A percentile compares a stretch with the other conserved stretches of the same genome.
phyloP scores from a whole-genome alignment of 2,329 filamentous ascomycete genomes.

The Penicillium paneum region DNA sequence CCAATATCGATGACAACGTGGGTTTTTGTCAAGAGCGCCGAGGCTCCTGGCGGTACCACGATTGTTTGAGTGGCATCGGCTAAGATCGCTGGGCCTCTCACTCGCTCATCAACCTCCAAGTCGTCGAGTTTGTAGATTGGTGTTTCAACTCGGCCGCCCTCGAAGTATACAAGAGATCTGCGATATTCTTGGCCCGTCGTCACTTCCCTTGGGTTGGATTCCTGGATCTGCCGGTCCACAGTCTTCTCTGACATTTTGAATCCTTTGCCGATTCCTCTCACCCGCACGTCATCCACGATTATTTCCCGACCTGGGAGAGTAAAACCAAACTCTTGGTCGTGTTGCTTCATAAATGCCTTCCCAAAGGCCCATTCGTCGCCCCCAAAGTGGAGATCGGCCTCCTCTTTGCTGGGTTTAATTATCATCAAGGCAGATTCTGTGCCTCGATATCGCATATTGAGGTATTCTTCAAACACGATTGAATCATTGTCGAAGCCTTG shows the following conservation, averaged over 20 bases:
- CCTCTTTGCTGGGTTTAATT: constrained; percentile 20
- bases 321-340: constrained; percentile 91
- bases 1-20: constrained; percentile 40
- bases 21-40: constrained; percentile 36
- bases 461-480: constrained; percentile 83
- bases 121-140: constrained; percentile 79
- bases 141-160: constrained; percentile 72
- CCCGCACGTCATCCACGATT: constrained; percentile 84
- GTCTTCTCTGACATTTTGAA: constrained; percentile 71
- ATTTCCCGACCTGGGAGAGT: constrained; percentile 81
- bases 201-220: constrained; percentile 44
- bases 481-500: constrained; percentile 75
- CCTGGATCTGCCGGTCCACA: constrained; percentile 57
- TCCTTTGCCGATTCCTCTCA: constrained; percentile 84
- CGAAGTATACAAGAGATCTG: constrained; percentile 75
- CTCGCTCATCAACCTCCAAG: constrained; percentile 66
- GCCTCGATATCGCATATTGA: constrained; percentile 64
- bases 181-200: constrained; percentile 58
- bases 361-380: constrained; percentile 78
- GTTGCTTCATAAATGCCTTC: constrained; percentile 78
- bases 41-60: constrained; percentile 39
- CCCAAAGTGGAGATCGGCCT: constrained; percentile 48
- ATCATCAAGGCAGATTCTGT: constrained; percentile 38
- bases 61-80: constrained; percentile 59
- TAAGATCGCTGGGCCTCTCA: constrained; percentile 79